Percentiles rank a stretch among this genome's conserved stretches.
phyloP scores from a whole-genome alignment of 163 green algal genomes.

The Chlorella variabilis region DNA sequence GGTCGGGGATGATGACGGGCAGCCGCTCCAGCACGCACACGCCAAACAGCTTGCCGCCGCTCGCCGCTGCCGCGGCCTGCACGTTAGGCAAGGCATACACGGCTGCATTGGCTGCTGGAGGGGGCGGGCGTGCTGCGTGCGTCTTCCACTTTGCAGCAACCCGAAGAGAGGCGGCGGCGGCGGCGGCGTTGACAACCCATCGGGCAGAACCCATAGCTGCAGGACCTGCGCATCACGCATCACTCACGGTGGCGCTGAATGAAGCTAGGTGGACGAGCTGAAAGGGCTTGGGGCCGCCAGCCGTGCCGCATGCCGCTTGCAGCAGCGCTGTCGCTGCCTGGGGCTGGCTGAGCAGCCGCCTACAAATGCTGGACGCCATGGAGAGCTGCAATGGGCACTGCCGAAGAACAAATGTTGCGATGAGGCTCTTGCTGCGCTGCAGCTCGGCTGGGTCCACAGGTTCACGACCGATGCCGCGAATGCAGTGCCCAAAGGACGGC shows the following conservation, averaged over 20 bases:
- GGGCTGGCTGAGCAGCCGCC: neutral
- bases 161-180: neutral
- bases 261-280: constrained; percentile 27
- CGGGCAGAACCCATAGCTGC: neutral
- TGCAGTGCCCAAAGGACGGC: no score
- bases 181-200: neutral
- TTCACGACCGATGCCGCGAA: no score
- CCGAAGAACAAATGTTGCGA: no score
- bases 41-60: constrained; percentile 12
- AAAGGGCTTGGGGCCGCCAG: neutral
- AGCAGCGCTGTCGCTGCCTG: constrained; percentile 16
- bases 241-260: constrained; percentile 25
- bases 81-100: neutral
- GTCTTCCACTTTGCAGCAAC: neutral
- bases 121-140: no score
- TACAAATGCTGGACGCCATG: constrained; percentile 4
- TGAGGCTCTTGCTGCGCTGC: no score
- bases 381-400: no score
- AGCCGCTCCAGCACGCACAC: constrained; percentile 50
- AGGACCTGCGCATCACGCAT: no score
- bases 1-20: constrained; percentile 39
- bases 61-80: constrained; percentile 18
- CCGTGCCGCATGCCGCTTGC: constrained; percentile 7
- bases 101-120: neutral
- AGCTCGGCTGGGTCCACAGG: no score